Evolutionary conservation across 371 early-diverging fungal genomes (phyloP), one percentile per base, ranked within the genome.

Genomic region (Rhizopus arrhizus): DNA sequence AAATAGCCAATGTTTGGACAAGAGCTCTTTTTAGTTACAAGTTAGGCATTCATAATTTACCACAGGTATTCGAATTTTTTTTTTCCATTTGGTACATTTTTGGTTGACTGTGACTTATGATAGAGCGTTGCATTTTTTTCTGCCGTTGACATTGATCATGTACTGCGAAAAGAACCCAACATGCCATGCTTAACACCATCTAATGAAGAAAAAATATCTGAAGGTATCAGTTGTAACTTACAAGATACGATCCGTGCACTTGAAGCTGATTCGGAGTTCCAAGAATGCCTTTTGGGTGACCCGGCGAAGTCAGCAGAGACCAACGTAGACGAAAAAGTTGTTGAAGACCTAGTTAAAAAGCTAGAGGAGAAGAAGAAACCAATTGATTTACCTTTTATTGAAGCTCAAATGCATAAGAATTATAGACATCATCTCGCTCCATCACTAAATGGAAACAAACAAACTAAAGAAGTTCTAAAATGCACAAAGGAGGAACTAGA

Each of bases 101-200:
- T 22, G 22, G 22, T 22, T 22, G 22, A 22, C 22, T 22, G 2
- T 22, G 22, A 22, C 22, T 22, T 22, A 2, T 22, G 22, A 9
- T 72, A 91, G 90, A 89, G 89, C 56, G 93, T 95, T 12, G 95
- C 94, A 0, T 98, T 98, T 74, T 98, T 98, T 70, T 96, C 97
- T 2, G 85, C 89, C 10, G 93, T 98, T 5, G 99, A 98, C 70
- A 81, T 98, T 35, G 99, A 98, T 66, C 89, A 87, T 60, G 92
- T 92, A 5, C 72, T 98, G 53, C 85, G 99, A 41, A 98, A 98
- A 66, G 99, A 97, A 62, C 94, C 91, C 8, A 81, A 80, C 42
- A 84, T 88, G 85, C 72, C 78, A 38, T 94, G 95, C 61, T 59
- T 87, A 22, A 94, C 94, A 16, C 91, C 93, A 0, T 89, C 92